phyloP scores from a whole-genome alignment of 2,329 filamentous ascomycete species.

The Sodiomyces alkalinus region DNA sequence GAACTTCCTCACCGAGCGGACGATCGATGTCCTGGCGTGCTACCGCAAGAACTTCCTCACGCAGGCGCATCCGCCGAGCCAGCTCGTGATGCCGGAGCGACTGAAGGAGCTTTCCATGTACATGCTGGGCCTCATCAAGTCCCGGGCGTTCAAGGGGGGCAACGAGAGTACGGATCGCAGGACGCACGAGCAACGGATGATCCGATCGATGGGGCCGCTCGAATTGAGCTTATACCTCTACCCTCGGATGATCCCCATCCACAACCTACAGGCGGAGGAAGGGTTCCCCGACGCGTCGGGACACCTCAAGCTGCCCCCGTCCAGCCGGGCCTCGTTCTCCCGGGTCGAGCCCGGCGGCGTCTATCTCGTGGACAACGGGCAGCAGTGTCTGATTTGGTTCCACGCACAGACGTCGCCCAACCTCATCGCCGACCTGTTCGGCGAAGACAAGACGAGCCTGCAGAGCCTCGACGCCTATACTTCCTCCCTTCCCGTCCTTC shows the following conservation, averaged over 20 bases:
- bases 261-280: slow-evolving; percentile 75
- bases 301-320: slow-evolving; percentile 69
- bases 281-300: slow-evolving; percentile 90
- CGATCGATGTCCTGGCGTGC: slow-evolving; percentile 77
- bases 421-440: slow-evolving; percentile 79
- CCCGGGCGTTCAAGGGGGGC: slow-evolving; percentile 82
- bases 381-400: slow-evolving; percentile 82
- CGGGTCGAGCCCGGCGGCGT: slow-evolving; percentile 85
- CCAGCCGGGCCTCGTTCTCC: slow-evolving; percentile 70
- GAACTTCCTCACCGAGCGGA: slow-evolving; percentile 71
- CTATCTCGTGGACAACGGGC: slow-evolving; percentile 91
- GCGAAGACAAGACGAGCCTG: slow-evolving; percentile 54
- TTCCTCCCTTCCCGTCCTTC: slow-evolving; percentile 64
- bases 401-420: slow-evolving; percentile 88
- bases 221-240: slow-evolving; percentile 90
- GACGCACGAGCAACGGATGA: slow-evolving; percentile 80
- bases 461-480: slow-evolving; percentile 69
- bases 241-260: slow-evolving; percentile 79
- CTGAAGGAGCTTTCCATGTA: slow-evolving; percentile 97
- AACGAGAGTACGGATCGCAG: slow-evolving; percentile 81
- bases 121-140: slow-evolving; percentile 79
- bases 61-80: slow-evolving; percentile 71
- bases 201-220: slow-evolving; percentile 71
- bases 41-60: slow-evolving; percentile 86
- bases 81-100: slow-evolving; percentile 88